A percentile compares a stretch with the other conserved stretches of the same genome.
Conservation (phyloP, 257 asterid genomes). For the Salvia rosmarinus region DNA sequence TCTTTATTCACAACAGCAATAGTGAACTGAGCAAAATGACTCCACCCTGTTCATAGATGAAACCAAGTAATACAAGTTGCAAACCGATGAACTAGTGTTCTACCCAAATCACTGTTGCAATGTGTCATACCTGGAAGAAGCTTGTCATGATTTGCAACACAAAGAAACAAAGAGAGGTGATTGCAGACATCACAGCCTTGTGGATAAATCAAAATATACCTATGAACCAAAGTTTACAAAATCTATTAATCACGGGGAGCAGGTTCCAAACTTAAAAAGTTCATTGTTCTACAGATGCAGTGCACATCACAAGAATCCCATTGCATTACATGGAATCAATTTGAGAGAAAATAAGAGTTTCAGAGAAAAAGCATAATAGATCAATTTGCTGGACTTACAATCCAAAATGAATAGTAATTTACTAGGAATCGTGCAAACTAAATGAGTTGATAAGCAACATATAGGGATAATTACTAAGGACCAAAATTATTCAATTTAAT, state of each 20-base stretch:
- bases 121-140: constrained; percentile 81
- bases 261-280: not conserved
- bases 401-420: constrained; percentile 1
- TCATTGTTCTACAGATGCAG: not conserved
- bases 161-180: constrained; percentile 92
- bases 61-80: constrained; percentile 25
- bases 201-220: constrained; percentile 94
- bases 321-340: constrained; percentile 4
- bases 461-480: not conserved
- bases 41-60: constrained; percentile 68
- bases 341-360: constrained; percentile 6
- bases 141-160: constrained; percentile 96
- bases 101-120: not conserved
- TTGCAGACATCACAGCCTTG: constrained; percentile 97
- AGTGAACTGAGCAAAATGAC: constrained; percentile 96
- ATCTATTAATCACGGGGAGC: constrained; percentile 27
- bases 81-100: not conserved
- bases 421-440: constrained; percentile 5
- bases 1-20: constrained; percentile 94
- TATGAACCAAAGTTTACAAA: constrained; percentile 42
- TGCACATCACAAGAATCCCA: constrained; percentile 10
- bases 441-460: not conserved
- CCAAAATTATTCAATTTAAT: constrained; percentile 12
- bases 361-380: constrained; percentile 5
- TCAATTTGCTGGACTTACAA: not conserved